Conservation (phyloP, 192 early-diverging fungal genomes). For the Neocallimastix lanati region DNA sequence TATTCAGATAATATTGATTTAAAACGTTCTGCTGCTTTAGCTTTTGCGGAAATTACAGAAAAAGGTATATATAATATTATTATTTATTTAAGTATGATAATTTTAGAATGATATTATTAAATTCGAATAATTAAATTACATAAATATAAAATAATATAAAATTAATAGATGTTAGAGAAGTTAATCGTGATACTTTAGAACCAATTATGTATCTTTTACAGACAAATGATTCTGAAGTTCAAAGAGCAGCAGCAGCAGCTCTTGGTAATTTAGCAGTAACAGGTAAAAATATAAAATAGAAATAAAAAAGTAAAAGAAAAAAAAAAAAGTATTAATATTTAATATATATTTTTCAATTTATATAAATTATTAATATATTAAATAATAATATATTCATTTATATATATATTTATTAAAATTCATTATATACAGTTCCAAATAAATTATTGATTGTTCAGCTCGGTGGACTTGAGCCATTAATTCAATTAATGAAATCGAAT, state of each 20-base stretch:
- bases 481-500: conserved; percentile 65
- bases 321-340: too few species aligned
- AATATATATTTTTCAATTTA: too few species aligned
- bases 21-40: conserved; percentile 68
- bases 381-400: neutral
- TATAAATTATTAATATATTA: too few species aligned
- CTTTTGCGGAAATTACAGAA: conserved; percentile 80
- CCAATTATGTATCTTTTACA: conserved; percentile 66
- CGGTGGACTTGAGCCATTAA: conserved; percentile 64
- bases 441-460: conserved; percentile 69
- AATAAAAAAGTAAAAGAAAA: too few species aligned
- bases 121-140: too few species aligned
- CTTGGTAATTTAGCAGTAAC: conserved; percentile 78
- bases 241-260: conserved; percentile 66
- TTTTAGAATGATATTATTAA: too few species aligned
- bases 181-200: conserved; percentile 54
- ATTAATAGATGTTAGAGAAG: conserved; percentile 47
- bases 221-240: conserved; percentile 65
- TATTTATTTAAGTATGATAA: too few species aligned
- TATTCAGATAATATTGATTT: conserved; percentile 69
- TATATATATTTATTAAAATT: neutral
- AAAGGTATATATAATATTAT: too few species aligned
- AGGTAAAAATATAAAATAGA: conserved; percentile 11
- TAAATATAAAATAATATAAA: neutral
- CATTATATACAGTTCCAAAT: conserved; percentile 41